Evolutionary conservation across 140 eudicot genomes (phyloP).

Genomic region (Stevia rebaudiana): DNA sequence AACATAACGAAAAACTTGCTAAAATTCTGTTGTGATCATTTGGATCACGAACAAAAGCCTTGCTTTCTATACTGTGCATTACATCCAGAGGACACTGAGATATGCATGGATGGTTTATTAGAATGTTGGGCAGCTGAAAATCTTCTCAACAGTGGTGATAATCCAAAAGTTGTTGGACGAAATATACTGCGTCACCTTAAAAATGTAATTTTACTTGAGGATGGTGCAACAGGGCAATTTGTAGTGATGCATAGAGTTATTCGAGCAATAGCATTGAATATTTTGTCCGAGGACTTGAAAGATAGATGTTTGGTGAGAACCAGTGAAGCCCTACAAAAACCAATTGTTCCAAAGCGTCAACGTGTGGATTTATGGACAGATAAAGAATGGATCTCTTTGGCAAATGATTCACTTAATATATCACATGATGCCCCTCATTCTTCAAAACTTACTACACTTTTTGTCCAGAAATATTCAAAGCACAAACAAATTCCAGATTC

Average conservation of each 20-base stretch:
- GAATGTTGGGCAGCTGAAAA: too few species aligned
- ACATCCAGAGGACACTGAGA: conserved; percentile 32
- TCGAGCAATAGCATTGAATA: conserved; percentile 20
- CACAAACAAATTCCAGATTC: conserved; percentile 13
- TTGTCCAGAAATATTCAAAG: conserved; percentile 26
- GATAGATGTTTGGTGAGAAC: conserved; percentile 24
- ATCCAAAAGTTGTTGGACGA: too few species aligned
- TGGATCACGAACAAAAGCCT: too few species aligned
- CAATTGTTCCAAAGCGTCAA: neutral
- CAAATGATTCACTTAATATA: conserved; percentile 16
- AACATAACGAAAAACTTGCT: too few species aligned
- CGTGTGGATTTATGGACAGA: conserved; percentile 20
- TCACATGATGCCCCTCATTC: conserved; percentile 22
- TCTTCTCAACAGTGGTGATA: too few species aligned
- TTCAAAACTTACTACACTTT: conserved; percentile 23
- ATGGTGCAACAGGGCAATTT: neutral
- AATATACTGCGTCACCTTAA: conserved; percentile 17
- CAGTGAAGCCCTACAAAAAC: conserved; percentile 4
- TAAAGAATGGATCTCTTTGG: conserved; percentile 32
- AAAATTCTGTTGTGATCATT: too few species aligned
- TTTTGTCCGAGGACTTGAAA: neutral
- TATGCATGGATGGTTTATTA: too few species aligned
- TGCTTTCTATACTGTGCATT: too few species aligned
- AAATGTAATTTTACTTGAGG: conserved; percentile 26
- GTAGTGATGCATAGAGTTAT: conserved; percentile 34